Evolutionary conservation across 2,329 filamentous ascomycete species (phyloP).

Genomic region (Arthroderma sp.): DNA sequence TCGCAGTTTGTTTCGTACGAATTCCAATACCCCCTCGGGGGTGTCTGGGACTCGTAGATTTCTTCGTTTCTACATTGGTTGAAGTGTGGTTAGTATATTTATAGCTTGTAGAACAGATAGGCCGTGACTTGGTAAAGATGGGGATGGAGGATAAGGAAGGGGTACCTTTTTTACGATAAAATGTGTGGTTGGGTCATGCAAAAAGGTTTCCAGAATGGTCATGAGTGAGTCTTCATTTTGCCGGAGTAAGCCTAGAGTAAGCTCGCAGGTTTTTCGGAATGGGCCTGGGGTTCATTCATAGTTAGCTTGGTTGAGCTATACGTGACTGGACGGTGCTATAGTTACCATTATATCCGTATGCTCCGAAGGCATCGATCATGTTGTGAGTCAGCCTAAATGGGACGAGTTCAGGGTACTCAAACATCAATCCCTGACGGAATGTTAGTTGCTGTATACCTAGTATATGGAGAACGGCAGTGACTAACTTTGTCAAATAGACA

Average conservation of each 20-base stretch:
- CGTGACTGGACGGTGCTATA: neutral
- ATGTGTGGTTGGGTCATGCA: slow-evolving; percentile 93
- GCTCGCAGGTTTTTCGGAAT: slow-evolving; percentile 79
- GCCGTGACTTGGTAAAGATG: neutral
- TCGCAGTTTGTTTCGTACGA: slow-evolving; percentile 72
- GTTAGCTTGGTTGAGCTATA: neutral
- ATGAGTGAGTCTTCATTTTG: slow-evolving; percentile 94
- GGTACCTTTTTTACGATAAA: slow-evolving; percentile 59
- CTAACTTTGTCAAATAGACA: slow-evolving; percentile 83
- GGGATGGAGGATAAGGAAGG: neutral
- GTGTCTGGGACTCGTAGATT: slow-evolving; percentile 47
- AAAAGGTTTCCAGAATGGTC: slow-evolving; percentile 92
- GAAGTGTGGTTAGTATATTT: too few species aligned
- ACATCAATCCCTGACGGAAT: slow-evolving; percentile 54
- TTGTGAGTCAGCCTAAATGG: slow-evolving; percentile 97
- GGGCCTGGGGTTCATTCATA: slow-evolving; percentile 38
- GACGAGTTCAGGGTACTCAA: slow-evolving; percentile 85
- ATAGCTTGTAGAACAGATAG: neutral
- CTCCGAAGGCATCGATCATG: slow-evolving; percentile 94
- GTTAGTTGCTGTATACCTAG: neutral
- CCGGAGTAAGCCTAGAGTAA: slow-evolving; percentile 69
- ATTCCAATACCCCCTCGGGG: slow-evolving; percentile 71
- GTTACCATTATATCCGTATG: slow-evolving; percentile 70
- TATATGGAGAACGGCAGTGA: neutral
- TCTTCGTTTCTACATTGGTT: slow-evolving; percentile 34